These are phyloP conservation scores for Torrubiellomyces zombiae DNA, from an alignment of 2,329 filamentous ascomycete genomes.

Conservation along the genomic window DNA sequence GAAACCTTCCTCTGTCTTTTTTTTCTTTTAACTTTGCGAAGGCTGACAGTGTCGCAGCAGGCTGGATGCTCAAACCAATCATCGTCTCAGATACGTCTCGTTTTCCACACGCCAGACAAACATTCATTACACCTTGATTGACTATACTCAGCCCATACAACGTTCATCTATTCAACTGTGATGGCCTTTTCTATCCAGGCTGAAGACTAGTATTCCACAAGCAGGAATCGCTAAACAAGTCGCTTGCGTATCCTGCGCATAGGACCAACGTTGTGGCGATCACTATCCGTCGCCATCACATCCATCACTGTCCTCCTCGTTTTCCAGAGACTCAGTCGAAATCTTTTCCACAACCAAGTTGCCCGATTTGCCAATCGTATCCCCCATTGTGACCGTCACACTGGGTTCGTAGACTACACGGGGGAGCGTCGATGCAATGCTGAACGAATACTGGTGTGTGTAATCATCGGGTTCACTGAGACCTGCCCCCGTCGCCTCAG, in stretches of 20 bases:
- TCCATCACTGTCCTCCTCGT: constrained; percentile 14
- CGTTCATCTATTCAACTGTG: not conserved
- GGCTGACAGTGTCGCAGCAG: too few species aligned
- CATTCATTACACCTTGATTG: too few species aligned
- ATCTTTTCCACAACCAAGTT: constrained; percentile 74
- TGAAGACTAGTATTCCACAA: not conserved
- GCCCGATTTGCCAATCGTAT: constrained; percentile 64
- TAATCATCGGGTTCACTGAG: constrained; percentile 26
- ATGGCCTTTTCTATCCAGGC: not conserved
- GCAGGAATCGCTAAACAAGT: too few species aligned
- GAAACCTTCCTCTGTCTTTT: too few species aligned
- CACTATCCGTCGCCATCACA: constrained; percentile 11
- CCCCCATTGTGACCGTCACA: constrained; percentile 45
- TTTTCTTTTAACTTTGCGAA: too few species aligned
- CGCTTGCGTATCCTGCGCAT: too few species aligned
- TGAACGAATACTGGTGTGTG: constrained; percentile 70
- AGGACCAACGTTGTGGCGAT: too few species aligned
- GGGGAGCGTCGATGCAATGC: constrained; percentile 72
- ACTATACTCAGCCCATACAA: too few species aligned
- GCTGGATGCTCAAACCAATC: too few species aligned
- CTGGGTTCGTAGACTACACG: constrained; percentile 62
- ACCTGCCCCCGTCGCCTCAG: not conserved
- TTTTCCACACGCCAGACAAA: too few species aligned
- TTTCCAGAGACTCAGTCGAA: constrained; percentile 17
- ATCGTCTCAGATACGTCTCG: too few species aligned